A percentile compares a stretch with the other conserved stretches of the same genome.
These are phyloP conservation scores for Myxozyma vanderwaltii DNA, from an alignment of 805 yeast genomes.

Conservation along the genomic window DNA sequence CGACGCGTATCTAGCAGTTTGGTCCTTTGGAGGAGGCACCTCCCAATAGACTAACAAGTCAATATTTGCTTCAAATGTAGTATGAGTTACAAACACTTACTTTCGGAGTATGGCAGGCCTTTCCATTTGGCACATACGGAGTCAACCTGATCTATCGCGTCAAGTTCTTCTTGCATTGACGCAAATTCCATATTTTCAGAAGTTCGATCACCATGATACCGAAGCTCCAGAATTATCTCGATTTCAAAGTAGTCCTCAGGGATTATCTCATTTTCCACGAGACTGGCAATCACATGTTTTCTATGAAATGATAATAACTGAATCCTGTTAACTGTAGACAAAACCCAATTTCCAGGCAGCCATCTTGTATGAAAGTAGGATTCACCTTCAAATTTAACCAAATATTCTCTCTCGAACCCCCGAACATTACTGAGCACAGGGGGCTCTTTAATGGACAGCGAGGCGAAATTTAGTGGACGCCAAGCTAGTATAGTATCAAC, in stretches of 20 bases:
- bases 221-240: conserved; percentile 22
- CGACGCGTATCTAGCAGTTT: conserved; percentile 7
- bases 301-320: conserved; percentile 17
- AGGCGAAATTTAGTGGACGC: conserved; percentile 11
- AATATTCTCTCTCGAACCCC: conserved; percentile 24
- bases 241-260: conserved; percentile 18
- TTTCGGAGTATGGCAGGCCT: conserved; percentile 22
- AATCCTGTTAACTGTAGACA: neutral
- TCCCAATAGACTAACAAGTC: conserved; percentile 20
- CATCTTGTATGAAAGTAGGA: conserved; percentile 25
- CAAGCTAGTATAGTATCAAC: conserved; percentile 23
- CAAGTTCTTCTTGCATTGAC: conserved; percentile 15
- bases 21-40: conserved; percentile 12
- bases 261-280: neutral
- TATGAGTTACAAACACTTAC: neutral
- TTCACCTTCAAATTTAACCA: conserved; percentile 21
- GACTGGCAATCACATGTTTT: conserved; percentile 8
- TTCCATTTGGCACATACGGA: conserved; percentile 26
- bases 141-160: conserved; percentile 10
- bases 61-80: neutral
- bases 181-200: conserved; percentile 12
- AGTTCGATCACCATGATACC: conserved; percentile 2
- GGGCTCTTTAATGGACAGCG: neutral
- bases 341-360: conserved; percentile 30
- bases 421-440: neutral